Base-by-base conservation (phyloP, 2,329 filamentous ascomycete species). In the Dothideomycetidae sp. region DNA sequence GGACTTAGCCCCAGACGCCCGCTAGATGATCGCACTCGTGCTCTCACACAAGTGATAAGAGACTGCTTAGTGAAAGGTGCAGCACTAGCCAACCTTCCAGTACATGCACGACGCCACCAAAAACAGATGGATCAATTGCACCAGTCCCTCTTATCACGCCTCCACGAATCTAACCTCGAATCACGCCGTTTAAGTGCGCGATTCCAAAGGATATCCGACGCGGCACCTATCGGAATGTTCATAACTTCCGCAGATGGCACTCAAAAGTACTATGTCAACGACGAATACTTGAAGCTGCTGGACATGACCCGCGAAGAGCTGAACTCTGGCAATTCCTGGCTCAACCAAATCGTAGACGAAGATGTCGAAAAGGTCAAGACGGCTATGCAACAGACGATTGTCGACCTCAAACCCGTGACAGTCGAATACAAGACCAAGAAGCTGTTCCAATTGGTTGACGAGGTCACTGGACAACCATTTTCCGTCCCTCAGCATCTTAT, bases 191-290 rank as follows among this genome's bases (percentile, higher is more conserved):
- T 50, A 5, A 59, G 61, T 29, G 50, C 56, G 3, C 50, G 53
- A 11, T 62, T 64, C 31, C 50, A 56, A 13, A 47, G 57, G 2
- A 58, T 63, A 45, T 58, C 60, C 3, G 54, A 56, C 28, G 47
- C 55, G 5, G 50, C 56, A 4, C 58, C 60, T 2, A 51, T 61
- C 2, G 60, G 54, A 2, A 64, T 64, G 36, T 63, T 56, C 35
- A 55, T 55, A 29, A 50, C 57, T 29, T 49, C 52, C n/a, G 38
- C 50, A 5, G 38, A 49, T 12, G 60, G 61, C 3, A 47, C 44
- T 10, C 19, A 16, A 4, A 54, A 56, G 10, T 47, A 56, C 0
- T 61, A 63, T 40, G 50, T 56, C 4, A 64, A 64, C 33, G 52
- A 62, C 30, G 48, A 53, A 4, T 64, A 59, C 50, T 53, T 50